These are phyloP conservation scores for Guadua angustifolia DNA, from an alignment of 176 grass and related monocot genomes.

Conservation along the genomic window DNA sequence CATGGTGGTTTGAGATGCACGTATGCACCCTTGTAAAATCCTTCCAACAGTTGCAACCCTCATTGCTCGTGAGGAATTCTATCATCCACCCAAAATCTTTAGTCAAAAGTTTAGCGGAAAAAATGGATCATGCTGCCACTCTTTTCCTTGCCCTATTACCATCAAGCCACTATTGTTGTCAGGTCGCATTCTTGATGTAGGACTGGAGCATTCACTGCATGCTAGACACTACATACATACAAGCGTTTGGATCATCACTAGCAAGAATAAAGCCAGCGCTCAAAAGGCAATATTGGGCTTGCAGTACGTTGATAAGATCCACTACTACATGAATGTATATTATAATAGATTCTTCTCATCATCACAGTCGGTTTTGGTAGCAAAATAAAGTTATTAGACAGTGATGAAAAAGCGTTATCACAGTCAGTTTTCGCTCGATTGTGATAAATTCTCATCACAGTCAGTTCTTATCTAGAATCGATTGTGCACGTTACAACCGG, in stretches of 20 bases:
- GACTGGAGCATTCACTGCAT: not conserved
- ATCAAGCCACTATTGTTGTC: slow-evolving; percentile 30
- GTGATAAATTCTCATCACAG: too few species aligned
- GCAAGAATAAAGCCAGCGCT: not conserved
- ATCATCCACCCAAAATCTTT: slow-evolving; percentile 15
- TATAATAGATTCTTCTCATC: too few species aligned
- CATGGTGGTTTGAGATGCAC: slow-evolving; percentile 5
- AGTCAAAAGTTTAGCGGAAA: slow-evolving; percentile 48
- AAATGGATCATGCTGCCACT: slow-evolving; percentile 49
- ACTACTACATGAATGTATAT: too few species aligned
- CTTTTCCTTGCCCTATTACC: slow-evolving; percentile 25
- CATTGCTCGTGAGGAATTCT: not conserved
- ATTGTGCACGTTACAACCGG: too few species aligned
- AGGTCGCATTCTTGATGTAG: slow-evolving; percentile 32
- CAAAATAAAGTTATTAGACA: too few species aligned
- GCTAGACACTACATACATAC: not conserved
- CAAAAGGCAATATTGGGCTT: not conserved
- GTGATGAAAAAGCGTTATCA: too few species aligned
- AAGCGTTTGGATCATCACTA: not conserved
- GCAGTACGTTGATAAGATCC: not conserved
- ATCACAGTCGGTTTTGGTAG: too few species aligned
- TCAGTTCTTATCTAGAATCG: too few species aligned
- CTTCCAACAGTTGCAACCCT: slow-evolving; percentile 12
- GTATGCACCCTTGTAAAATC: slow-evolving; percentile 30
- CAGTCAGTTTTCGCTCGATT: too few species aligned